Percentiles rank a stretch among this genome's conserved stretches.
These are phyloP conservation scores for thale cress (Arabidopsis thaliana) DNA, from an alignment of 345 rosid species.

Conservation along the genomic window TAIR10.1 NC_003070.9:23608501-23609000, in stretches of 20 bases:
- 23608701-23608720: conserved; percentile 47
- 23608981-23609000: conserved; percentile 66
- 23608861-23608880: conserved; percentile 41
- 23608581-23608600: conserved; percentile 17
- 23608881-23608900: conserved; percentile 36
- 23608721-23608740: conserved; percentile 52
- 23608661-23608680: conserved; percentile 48
- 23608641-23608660: conserved; percentile 46
- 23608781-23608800: conserved; percentile 43
- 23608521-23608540: neutral
- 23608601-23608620: conserved; percentile 38
- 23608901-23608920: conserved; percentile 31
- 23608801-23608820: conserved; percentile 45
- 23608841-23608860: conserved; percentile 41
- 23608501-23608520: conserved; percentile 1
- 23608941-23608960: conserved; percentile 20
- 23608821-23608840: conserved; percentile 46
- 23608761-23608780: conserved; percentile 42
- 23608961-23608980: conserved; percentile 50
- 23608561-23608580: conserved; percentile 33
- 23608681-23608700: conserved; percentile 43
- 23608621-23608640: conserved; percentile 38
- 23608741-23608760: conserved; percentile 49
- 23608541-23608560: conserved; percentile 25
- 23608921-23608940: conserved; percentile 42